Evolutionary conservation across 2,329 filamentous ascomycete genomes (phyloP).

Genomic region (Simplicillium aogashimaense): DNA sequence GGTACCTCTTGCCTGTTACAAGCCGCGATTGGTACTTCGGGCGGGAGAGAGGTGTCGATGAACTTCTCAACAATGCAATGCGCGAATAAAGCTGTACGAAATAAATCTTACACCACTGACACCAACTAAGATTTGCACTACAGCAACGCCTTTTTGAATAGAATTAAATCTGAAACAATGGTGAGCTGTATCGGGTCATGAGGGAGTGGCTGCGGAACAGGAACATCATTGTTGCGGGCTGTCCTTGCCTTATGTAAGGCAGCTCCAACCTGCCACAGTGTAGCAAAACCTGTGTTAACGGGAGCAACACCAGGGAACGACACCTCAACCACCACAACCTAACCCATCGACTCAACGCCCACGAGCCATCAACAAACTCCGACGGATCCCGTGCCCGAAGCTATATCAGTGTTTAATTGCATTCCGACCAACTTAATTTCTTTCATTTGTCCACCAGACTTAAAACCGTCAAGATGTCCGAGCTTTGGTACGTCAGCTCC

Average conservation of each 20-base stretch:
- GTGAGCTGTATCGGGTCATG: no score
- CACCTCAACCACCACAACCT: constrained; percentile 20
- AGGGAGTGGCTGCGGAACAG: constrained; percentile 3
- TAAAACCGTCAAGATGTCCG: constrained; percentile 54
- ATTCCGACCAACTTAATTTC: constrained; percentile 7
- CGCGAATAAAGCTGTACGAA: no score
- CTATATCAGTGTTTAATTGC: not conserved
- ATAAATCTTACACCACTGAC: no score
- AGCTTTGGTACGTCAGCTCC: constrained; percentile 64
- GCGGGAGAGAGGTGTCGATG: no score
- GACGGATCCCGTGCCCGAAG: constrained; percentile 11
- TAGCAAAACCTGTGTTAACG: constrained; percentile 33
- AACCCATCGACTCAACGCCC: constrained; percentile 4
- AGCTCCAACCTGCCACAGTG: constrained; percentile 16
- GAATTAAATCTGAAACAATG: no score
- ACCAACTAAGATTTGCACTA: no score
- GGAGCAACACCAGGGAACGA: constrained; percentile 25
- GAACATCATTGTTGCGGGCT: constrained; percentile 8
- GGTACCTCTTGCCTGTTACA: no score
- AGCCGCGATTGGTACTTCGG: no score
- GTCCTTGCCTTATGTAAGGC: constrained; percentile 18
- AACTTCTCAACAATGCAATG: no score
- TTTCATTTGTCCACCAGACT: constrained; percentile 11
- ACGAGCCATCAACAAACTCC: constrained; percentile 1
- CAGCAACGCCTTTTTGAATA: no score